Percentiles rank a stretch among this genome's conserved stretches.
phyloP scores from a whole-genome alignment of 345 rosid species.

The Bruguiera sexangula region DNA sequence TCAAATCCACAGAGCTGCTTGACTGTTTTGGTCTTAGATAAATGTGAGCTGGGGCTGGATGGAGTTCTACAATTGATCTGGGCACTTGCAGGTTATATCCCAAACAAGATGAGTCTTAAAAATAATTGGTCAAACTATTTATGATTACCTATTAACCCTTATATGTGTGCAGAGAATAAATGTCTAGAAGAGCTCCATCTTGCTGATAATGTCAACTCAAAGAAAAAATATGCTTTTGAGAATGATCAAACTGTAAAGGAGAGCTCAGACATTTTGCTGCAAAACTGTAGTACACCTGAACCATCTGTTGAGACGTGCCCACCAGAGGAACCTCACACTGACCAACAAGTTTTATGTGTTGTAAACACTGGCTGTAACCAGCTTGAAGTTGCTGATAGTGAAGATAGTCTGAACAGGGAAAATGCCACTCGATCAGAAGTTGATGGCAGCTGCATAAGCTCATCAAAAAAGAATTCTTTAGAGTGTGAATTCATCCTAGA shows the following conservation, averaged over 20 bases:
- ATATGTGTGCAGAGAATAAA: slow-evolving; percentile 48
- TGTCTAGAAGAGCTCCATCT: slow-evolving; percentile 73
- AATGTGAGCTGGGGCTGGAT: slow-evolving; percentile 67
- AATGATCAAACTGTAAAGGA: slow-evolving; percentile 15
- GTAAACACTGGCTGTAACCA: slow-evolving; percentile 34
- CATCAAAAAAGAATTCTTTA: slow-evolving; percentile 34
- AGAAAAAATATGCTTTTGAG: slow-evolving; percentile 22
- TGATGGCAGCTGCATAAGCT: slow-evolving; percentile 48
- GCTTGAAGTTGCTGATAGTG: slow-evolving; percentile 88
- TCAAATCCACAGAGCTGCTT: slow-evolving; percentile 55
- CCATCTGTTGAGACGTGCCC: slow-evolving; percentile 13
- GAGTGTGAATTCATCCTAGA: slow-evolving; percentile 39
- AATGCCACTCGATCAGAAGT: slow-evolving; percentile 39
- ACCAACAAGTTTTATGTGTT: slow-evolving; percentile 31
- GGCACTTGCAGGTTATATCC: slow-evolving; percentile 62
- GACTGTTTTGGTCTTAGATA: slow-evolving; percentile 56
- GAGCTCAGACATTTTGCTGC: slow-evolving; percentile 23
- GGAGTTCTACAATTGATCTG: slow-evolving; percentile 64
- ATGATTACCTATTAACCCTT: slow-evolving; percentile 1
- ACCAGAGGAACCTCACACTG: slow-evolving; percentile 22
- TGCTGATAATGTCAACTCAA: slow-evolving; percentile 45
- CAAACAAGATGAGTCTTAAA: not conserved
- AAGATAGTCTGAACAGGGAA: slow-evolving; percentile 44
- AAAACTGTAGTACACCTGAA: slow-evolving; percentile 21
- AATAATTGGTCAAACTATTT: not conserved